A percentile compares a stretch with the other conserved stretches of the same genome.
Conservation (phyloP, 768 basidiomycete genomes). For the Sporobolomyces pararoseus region DNA sequence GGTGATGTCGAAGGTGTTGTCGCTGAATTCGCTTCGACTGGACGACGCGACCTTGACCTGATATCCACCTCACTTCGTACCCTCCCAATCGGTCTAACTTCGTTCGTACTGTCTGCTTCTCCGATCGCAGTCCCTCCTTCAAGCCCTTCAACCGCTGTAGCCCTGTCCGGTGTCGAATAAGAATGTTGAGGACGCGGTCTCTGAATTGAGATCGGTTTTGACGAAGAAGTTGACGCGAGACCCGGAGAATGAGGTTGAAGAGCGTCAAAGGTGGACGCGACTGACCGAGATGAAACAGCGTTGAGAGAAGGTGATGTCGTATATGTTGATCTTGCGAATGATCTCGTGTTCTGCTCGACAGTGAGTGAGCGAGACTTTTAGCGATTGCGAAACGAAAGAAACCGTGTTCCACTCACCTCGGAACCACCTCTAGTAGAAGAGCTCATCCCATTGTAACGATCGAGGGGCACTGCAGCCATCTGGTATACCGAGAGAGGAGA, state of each 20-base stretch:
- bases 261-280: background rate
- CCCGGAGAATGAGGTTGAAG: background rate
- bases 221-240: background rate
- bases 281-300: background rate
- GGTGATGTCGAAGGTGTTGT: background rate
- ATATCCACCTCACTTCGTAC: conserved; percentile 13
- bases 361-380: background rate
- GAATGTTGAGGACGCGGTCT: background rate
- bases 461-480: conserved; percentile 11
- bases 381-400: background rate
- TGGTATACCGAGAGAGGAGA: background rate
- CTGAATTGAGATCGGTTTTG: background rate
- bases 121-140: background rate
- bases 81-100: conserved; percentile 1
- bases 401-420: background rate
- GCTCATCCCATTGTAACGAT: background rate
- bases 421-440: background rate
- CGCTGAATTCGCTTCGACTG: background rate
- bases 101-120: background rate
- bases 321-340: background rate
- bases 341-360: background rate
- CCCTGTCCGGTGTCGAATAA: background rate
- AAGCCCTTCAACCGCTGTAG: background rate
- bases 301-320: background rate
- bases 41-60: conserved; percentile 16